phyloP scores from a whole-genome alignment of 768 basidiomycete species.

The Auriscalpium microsporum region DNA sequence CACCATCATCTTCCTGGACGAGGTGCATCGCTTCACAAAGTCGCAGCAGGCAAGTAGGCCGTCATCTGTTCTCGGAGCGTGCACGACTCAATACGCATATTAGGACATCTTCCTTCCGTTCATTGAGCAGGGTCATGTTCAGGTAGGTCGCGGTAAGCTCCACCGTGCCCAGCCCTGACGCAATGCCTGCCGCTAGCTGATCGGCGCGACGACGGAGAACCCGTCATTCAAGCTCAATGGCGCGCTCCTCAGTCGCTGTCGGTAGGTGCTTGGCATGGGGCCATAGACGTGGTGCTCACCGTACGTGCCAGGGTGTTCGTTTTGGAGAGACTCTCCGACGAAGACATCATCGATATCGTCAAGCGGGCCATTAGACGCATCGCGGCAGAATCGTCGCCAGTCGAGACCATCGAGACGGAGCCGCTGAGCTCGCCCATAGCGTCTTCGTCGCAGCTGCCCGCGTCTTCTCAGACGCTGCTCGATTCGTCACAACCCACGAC shows the following conservation, averaged over 20 bases:
- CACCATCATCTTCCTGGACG: slow-evolving; percentile 76
- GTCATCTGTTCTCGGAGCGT: background rate
- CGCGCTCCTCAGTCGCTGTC: slow-evolving; percentile 67
- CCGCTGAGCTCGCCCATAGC: background rate
- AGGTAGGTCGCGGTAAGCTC: slow-evolving; percentile 27
- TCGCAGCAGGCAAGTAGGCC: slow-evolving; percentile 45
- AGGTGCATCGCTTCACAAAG: slow-evolving; percentile 75
- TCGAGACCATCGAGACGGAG: background rate
- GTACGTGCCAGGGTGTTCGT: slow-evolving; percentile 57
- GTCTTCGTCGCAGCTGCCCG: slow-evolving; percentile 5
- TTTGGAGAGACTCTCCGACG: slow-evolving; percentile 55
- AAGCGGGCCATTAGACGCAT: slow-evolving; percentile 38
- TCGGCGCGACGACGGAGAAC: slow-evolving; percentile 86
- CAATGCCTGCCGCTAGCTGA: slow-evolving; percentile 31
- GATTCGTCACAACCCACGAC: slow-evolving; percentile 2
- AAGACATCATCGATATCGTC: slow-evolving; percentile 53
- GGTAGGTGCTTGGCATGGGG: slow-evolving; percentile 33
- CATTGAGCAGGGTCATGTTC: slow-evolving; percentile 70
- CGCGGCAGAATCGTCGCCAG: slow-evolving; percentile 10
- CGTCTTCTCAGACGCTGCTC: slow-evolving; percentile 13
- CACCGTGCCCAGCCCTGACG: no score
- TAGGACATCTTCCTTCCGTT: slow-evolving; percentile 78
- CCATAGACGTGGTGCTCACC: background rate
- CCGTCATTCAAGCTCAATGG: slow-evolving; percentile 77
- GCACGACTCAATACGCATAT: slow-evolving; percentile 12